phyloP scores from a whole-genome alignment of 164 flowering plant species.

The Magnolia changhungtana region DNA sequence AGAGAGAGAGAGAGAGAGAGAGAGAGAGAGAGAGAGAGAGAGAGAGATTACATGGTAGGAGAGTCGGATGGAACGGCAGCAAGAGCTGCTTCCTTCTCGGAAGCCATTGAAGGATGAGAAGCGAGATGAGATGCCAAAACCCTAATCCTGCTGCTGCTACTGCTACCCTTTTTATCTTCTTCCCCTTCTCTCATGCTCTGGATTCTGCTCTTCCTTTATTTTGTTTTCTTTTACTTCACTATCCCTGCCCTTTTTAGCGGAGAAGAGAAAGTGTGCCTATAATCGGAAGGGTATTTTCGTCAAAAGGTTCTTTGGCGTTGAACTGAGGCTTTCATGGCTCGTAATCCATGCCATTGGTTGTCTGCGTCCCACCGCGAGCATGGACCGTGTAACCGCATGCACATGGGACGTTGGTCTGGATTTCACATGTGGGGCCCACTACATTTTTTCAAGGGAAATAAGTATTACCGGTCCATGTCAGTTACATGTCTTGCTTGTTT shows the following conservation, averaged over 20 bases:
- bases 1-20: not conserved
- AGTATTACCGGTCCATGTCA: too few relatives aligned
- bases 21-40: not conserved
- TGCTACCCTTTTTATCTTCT: not conserved
- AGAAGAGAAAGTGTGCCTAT: not conserved
- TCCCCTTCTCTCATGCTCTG: not conserved
- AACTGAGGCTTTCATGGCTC: not conserved
- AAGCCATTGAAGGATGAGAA: constrained; percentile 9
- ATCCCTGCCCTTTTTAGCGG: not conserved
- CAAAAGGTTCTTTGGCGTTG: not conserved
- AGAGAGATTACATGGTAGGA: constrained; percentile 12
- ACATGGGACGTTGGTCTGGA: too few relatives aligned
- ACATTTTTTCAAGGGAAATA: too few relatives aligned
- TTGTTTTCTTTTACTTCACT: not conserved
- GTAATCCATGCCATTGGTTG: too few relatives aligned
- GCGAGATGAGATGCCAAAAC: constrained; percentile 17
- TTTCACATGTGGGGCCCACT: too few relatives aligned
- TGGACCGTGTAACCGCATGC: too few relatives aligned
- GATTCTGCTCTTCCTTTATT: not conserved
- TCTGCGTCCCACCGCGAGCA: too few relatives aligned
- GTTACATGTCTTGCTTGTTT: too few relatives aligned
- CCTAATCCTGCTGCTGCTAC: constrained; percentile 6
- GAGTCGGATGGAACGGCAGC: constrained; percentile 7
- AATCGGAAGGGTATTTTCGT: not conserved
- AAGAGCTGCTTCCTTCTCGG: constrained; percentile 18